Base-by-base conservation (phyloP, 2,329 filamentous ascomycete species). In the Diaporthe helianthi region DNA sequence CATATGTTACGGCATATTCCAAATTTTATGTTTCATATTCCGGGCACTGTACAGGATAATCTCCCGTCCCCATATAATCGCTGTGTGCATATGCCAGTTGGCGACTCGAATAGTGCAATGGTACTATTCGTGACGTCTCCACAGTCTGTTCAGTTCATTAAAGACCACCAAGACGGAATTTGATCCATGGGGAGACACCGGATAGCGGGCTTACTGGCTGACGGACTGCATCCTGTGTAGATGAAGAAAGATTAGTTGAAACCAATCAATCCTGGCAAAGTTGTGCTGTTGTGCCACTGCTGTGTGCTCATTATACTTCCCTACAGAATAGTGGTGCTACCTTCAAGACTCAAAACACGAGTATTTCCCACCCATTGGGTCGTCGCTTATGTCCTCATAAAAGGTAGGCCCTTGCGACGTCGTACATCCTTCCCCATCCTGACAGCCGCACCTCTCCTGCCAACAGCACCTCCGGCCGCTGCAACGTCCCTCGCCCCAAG, bases 401-500 rank as follows among this genome's bases (percentile, higher is more conserved):
- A 1, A 22, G 69, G 67, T 41, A 66, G 13, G 4, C 17, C 67
- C 63, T 47, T 69, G 29, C 63, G 31, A 15, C 29, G 49, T 15
- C 51, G 67, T 36, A 65, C 38, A 4, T 24, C 54, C 55, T 47
- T 63, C 12, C 36, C 52, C 49, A 49, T 44, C 69, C 51, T 69
- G 31, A 69, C 7, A 10, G 49, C 63, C 4, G 51, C 63, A 2
- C 49, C 44, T 46, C 67, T 55, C 69, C 65, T 71, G 24, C 38
- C 13, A 49, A 58, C 67, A 38, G 26, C 44, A 24, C 13, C 38
- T 29, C 46, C 24, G 8, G 33, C 46, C 5, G 17, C 55, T 10
- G 53, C 67, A 1, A 22, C 61, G 24, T 47, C 69, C 15, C 71
- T 64, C 51, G 51, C 71, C 44, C 58, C 49, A n/a, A 72, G 12